Percentiles rank a stretch among this genome's conserved stretches.
Conservation (phyloP, 2,329 filamentous ascomycete genomes). For the Nemania bipapillata region DNA sequence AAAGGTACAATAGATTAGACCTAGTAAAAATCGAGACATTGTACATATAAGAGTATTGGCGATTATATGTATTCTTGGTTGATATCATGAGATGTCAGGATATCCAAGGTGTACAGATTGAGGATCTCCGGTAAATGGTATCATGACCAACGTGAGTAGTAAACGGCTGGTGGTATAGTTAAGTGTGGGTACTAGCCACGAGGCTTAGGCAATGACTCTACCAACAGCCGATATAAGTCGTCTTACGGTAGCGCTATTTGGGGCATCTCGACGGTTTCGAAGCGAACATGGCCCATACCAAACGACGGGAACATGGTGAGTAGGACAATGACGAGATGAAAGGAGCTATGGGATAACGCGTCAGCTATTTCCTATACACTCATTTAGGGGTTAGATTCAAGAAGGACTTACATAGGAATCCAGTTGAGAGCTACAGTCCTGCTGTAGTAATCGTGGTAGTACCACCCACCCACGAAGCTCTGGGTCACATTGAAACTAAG, state of each 20-base stretch:
- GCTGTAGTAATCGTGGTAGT: background rate
- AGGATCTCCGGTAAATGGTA: background rate
- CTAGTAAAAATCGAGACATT: background rate
- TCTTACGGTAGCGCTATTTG: slow-evolving; percentile 6
- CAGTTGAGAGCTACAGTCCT: background rate
- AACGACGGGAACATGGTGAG: slow-evolving; percentile 17
- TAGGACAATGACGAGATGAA: slow-evolving; percentile 17
- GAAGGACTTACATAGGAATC: slow-evolving; percentile 14
- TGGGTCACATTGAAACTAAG: slow-evolving; percentile 10
- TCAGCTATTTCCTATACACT: background rate
- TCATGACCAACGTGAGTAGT: background rate
- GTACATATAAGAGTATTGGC: background rate
- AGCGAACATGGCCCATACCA: slow-evolving; percentile 12
- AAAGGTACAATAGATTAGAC: background rate
- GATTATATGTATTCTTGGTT: background rate
- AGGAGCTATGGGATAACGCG: background rate
- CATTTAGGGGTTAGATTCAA: background rate
- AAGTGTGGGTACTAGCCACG: background rate
- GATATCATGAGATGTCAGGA: background rate
- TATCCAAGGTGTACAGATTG: background rate
- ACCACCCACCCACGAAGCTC: background rate
- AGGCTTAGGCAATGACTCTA: background rate
- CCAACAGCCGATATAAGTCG: background rate
- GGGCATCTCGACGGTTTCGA: slow-evolving; percentile 14
- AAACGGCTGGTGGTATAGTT: background rate